A percentile compares a stretch with the other conserved stretches of the same genome.
Evolutionary conservation across 306 rosid species (phyloP).

Genomic region (Vigna reflexopilosa): DNA sequence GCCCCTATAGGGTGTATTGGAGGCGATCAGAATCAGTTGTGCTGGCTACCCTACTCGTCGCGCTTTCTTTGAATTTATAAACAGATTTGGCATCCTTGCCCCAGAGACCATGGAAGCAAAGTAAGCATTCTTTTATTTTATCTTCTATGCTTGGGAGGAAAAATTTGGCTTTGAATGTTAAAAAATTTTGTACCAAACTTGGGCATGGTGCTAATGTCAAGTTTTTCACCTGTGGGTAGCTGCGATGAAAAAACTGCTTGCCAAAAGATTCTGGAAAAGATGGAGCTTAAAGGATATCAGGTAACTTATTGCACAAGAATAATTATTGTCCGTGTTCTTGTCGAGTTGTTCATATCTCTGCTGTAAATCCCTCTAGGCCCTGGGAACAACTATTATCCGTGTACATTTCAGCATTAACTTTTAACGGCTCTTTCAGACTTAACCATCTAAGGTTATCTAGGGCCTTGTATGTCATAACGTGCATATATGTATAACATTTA

Average conservation of each 20-base stretch:
- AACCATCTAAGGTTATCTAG: constrained; percentile 31
- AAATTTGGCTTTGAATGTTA: constrained; percentile 21
- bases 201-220: constrained; percentile 42
- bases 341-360: constrained; percentile 23
- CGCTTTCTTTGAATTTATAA: constrained; percentile 82
- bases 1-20: constrained; percentile 86
- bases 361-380: constrained; percentile 14
- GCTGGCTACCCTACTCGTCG: constrained; percentile 99
- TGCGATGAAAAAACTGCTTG: constrained; percentile 79
- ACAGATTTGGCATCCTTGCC: constrained; percentile 90
- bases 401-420: constrained; percentile 40
- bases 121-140: constrained; percentile 60
- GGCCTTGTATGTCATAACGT: constrained; percentile 12
- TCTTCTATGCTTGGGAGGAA: constrained; percentile 42
- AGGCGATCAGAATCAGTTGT: constrained; percentile 98
- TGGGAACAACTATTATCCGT: constrained; percentile 31
- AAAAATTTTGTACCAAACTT: constrained; percentile 41
- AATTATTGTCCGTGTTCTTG: constrained; percentile 24
- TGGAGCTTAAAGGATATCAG: constrained; percentile 95
- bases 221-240: constrained; percentile 60
- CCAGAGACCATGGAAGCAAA: constrained; percentile 72
- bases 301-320: constrained; percentile 53
- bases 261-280: constrained; percentile 84
- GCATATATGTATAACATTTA: constrained; percentile 33
- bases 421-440: constrained; percentile 31